Evolutionary conservation across 202 grass and related monocot species (phyloP).

Genomic region (Hordeum pubiflorum): DNA sequence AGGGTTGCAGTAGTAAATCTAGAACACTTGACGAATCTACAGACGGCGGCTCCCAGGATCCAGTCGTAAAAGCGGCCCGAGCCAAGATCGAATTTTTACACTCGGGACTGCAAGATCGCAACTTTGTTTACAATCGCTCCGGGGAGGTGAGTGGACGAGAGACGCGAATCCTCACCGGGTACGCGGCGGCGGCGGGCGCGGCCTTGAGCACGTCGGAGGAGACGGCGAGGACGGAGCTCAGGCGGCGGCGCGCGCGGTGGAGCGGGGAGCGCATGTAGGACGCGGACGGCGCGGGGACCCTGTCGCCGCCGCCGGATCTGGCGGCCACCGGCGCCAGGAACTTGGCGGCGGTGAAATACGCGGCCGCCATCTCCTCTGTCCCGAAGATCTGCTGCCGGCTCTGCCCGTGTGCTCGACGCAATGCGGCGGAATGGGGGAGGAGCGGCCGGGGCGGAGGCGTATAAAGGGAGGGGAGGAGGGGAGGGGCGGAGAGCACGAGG

Average conservation of each 20-base stretch:
- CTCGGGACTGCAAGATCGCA: background rate
- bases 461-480: constrained; percentile 7
- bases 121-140: background rate
- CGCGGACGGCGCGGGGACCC: background rate
- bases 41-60: background rate
- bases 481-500: constrained; percentile 36
- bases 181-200: constrained; percentile 15
- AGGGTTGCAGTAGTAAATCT: background rate
- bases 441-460: constrained; percentile 19
- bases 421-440: constrained; percentile 5
- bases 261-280: background rate
- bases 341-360: constrained; percentile 83
- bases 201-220: constrained; percentile 71
- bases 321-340: constrained; percentile 42
- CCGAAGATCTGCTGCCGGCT: background rate
- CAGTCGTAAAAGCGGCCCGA: background rate
- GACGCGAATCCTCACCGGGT: constrained; percentile 17
- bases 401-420: background rate
- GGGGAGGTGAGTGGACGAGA: background rate
- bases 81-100: constrained; percentile 7
- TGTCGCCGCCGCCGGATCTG: constrained; percentile 36
- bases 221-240: constrained; percentile 40
- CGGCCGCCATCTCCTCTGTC: constrained; percentile 47
- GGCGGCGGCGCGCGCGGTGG: constrained; percentile 10
- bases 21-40: background rate